Conservation (phyloP, 1,284 basidiomycete genomes). For the Grifola frondosa region DNA sequence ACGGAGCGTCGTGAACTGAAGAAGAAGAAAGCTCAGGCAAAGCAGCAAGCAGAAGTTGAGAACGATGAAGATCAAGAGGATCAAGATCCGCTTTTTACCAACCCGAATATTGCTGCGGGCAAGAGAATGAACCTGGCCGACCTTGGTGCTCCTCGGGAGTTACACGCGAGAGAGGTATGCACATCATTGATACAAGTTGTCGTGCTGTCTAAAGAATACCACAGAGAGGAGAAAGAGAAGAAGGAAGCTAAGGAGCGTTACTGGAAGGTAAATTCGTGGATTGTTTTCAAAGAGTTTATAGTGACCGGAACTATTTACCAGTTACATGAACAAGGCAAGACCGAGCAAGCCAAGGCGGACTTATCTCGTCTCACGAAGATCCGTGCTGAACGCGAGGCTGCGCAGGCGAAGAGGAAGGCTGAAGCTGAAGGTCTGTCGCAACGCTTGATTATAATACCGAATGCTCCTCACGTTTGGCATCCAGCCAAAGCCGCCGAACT, state of each 20-base stretch:
- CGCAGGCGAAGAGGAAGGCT: constrained; percentile 81
- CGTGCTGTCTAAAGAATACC: not conserved
- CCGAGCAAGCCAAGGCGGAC: constrained; percentile 84
- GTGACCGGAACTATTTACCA: constrained; percentile 24
- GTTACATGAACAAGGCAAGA: constrained; percentile 80
- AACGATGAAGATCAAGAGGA: constrained; percentile 32
- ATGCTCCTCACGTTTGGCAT: constrained; percentile 1
- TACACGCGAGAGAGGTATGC: constrained; percentile 29
- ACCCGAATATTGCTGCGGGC: constrained; percentile 32
- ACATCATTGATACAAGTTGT: not conserved
- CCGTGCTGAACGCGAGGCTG: constrained; percentile 80
- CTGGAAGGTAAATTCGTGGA: constrained; percentile 66
- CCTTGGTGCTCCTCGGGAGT: constrained; percentile 27
- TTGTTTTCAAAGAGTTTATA: not conserved
- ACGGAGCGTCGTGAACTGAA: constrained; percentile 28
- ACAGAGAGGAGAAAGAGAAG: constrained; percentile 87
- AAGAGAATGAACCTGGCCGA: constrained; percentile 29
- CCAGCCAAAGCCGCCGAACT: constrained; percentile 45
- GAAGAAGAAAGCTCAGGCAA: constrained; percentile 31
- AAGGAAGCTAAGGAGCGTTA: constrained; percentile 84
- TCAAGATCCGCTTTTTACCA: constrained; percentile 29
- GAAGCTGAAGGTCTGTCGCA: constrained; percentile 70
- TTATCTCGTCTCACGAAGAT: constrained; percentile 87
- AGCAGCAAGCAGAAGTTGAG: constrained; percentile 18
- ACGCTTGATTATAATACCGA: not conserved